Conservation (phyloP, 345 rosid species). For the Sisymbrium altissimum region DNA sequence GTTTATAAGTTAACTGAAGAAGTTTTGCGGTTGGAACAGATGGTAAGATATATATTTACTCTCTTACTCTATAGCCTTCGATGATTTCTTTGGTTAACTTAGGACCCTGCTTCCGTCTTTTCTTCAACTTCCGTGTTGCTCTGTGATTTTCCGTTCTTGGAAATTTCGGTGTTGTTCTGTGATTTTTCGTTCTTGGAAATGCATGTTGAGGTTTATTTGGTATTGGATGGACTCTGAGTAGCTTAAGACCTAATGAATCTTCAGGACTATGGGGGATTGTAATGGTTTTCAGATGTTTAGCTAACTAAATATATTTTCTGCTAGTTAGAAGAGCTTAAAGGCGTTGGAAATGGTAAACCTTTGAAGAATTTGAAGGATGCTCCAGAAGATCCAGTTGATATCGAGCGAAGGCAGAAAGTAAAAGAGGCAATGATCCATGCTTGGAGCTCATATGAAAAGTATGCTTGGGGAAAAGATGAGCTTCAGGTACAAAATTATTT, state of each 20-base stretch:
- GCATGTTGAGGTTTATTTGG: background rate
- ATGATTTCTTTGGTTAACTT: background rate
- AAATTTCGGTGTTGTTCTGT: background rate
- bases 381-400: conserved; percentile 59
- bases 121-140: background rate
- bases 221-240: background rate
- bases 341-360: conserved; percentile 25
- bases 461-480: conserved; percentile 97
- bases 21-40: conserved; percentile 28
- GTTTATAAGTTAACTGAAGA: conserved; percentile 31
- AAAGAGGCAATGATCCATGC: conserved; percentile 98
- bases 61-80: background rate
- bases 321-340: conserved; percentile 56
- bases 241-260: background rate
- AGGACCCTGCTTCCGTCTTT: background rate
- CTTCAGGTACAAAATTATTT: conserved; percentile 60
- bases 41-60: conserved; percentile 20
- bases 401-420: conserved; percentile 76
- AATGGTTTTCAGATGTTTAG: background rate
- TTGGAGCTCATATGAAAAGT: conserved; percentile 93
- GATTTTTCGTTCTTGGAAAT: background rate
- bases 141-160: background rate
- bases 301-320: conserved; percentile 18
- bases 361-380: conserved; percentile 26
- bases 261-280: background rate